Percentiles rank a stretch among this genome's conserved stretches.
phyloP scores from a whole-genome alignment of 495 filamentous ascomycete genomes.

The Podospora tetraspora region DNA sequence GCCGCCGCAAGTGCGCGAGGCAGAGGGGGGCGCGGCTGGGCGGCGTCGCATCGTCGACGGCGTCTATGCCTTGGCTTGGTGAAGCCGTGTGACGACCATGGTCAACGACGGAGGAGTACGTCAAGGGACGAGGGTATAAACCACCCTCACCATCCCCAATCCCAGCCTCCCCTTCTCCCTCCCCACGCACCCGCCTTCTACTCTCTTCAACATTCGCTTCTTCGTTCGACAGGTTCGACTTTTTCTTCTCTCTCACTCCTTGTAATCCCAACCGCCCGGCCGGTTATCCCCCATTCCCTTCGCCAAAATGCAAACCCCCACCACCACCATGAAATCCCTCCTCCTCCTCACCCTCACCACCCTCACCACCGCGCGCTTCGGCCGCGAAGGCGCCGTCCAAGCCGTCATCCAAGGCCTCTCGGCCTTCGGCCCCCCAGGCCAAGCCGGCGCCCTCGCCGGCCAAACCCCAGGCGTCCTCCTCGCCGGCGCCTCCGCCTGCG shows the following conservation, averaged over 20 bases:
- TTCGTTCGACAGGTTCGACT: conserved; percentile 29
- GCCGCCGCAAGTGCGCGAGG: too few relatives aligned
- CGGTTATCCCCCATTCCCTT: conserved; percentile 14
- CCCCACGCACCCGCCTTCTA: neutral
- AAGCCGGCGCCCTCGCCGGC: conserved; percentile 51
- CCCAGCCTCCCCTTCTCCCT: neutral
- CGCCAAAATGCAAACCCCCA: conserved; percentile 20
- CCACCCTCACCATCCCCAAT: neutral
- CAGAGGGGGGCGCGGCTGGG: neutral
- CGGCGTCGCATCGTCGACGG: neutral
- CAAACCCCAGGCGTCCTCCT: conserved; percentile 48
- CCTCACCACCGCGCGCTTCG: conserved; percentile 48
- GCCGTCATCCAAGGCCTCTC: conserved; percentile 40
- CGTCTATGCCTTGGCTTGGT: neutral
- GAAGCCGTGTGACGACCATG: neutral
- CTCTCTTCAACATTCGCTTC: conserved; percentile 11
- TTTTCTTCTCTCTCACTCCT: conserved; percentile 5
- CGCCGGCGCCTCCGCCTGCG: conserved; percentile 52
- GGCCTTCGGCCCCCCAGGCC: conserved; percentile 45
- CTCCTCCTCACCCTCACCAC: conserved; percentile 32
- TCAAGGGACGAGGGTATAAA: neutral
- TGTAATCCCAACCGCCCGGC: conserved; percentile 20
- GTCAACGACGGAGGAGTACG: neutral
- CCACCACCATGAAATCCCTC: conserved; percentile 10
- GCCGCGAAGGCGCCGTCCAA: conserved; percentile 49